Conservation (phyloP, 345 rosid genomes). For the Jatropha curcas region DNA sequence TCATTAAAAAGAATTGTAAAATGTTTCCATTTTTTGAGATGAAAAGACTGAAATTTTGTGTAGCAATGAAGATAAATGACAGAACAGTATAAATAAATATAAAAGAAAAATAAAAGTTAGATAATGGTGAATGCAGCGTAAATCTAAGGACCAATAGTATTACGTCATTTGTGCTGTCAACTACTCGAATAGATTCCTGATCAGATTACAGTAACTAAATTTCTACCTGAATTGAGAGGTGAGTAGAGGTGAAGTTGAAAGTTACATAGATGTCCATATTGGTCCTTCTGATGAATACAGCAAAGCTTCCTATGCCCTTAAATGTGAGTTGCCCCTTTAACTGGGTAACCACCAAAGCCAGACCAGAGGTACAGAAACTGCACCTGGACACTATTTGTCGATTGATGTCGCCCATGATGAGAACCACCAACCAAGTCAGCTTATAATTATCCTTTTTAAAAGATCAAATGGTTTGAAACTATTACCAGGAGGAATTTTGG, state of each 20-base stretch:
- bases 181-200: background rate
- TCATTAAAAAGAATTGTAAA: background rate
- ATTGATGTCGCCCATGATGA: background rate
- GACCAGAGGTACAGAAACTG: background rate
- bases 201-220: background rate
- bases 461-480: too few species aligned
- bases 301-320: background rate
- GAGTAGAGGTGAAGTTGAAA: background rate
- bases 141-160: background rate
- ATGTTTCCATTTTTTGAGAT: background rate
- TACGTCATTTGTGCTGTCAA: background rate
- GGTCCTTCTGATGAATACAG: background rate
- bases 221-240: background rate
- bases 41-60: background rate
- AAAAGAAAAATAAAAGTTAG: background rate
- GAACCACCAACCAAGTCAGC: background rate
- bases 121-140: background rate
- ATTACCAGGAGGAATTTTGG: too few species aligned
- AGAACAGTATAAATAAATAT: background rate
- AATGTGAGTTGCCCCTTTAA: background rate
- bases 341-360: background rate
- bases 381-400: background rate
- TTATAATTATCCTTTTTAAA: background rate
- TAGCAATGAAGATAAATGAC: background rate
- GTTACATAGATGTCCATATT: background rate